Percentiles rank a stretch among this genome's conserved stretches.
Evolutionary conservation across 2,329 filamentous ascomycete species (phyloP).

Genomic region (Rasamsonia emersonii): DNA sequence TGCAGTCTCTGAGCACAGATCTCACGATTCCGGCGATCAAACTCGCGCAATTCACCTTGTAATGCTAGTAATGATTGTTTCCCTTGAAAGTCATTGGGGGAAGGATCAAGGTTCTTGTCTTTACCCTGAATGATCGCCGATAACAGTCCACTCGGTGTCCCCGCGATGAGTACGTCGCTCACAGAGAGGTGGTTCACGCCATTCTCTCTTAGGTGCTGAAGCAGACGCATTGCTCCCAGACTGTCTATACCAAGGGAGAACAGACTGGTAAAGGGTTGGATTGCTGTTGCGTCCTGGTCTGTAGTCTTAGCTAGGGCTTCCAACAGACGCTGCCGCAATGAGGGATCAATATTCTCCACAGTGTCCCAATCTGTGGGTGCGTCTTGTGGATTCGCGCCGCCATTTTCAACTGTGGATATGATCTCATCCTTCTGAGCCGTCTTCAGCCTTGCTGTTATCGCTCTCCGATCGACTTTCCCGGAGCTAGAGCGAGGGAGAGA

Average conservation of each 20-base stretch:
- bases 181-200: slow-evolving; percentile 17
- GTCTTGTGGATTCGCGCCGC: no score
- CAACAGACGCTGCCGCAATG: no score
- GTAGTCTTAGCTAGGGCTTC: no score
- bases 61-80: slow-evolving; percentile 1
- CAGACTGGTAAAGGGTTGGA: slow-evolving; percentile 13
- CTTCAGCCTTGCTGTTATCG: slow-evolving; percentile 11
- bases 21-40: slow-evolving; percentile 12
- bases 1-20: slow-evolving; percentile 13
- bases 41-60: slow-evolving; percentile 9
- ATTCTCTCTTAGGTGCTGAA: slow-evolving; percentile 22
- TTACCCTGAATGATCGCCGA: slow-evolving; percentile 10
- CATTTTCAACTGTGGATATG: no score
- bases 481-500: slow-evolving; percentile 17
- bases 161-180: slow-evolving; percentile 20
- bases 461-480: slow-evolving; percentile 20
- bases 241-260: slow-evolving; percentile 27
- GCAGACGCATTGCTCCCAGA: slow-evolving; percentile 25
- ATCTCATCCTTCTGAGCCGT: slow-evolving; percentile 2
- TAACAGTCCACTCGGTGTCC: slow-evolving; percentile 17
- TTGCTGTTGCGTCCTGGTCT: slow-evolving; percentile 6
- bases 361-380: no score
- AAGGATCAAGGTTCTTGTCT: no score
- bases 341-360: no score
- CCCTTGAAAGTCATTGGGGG: no score